A percentile compares a stretch with the other conserved stretches of the same genome.
phyloP scores from a whole-genome alignment of 345 rosid species.

The Eucalyptus polyanthemos region DNA sequence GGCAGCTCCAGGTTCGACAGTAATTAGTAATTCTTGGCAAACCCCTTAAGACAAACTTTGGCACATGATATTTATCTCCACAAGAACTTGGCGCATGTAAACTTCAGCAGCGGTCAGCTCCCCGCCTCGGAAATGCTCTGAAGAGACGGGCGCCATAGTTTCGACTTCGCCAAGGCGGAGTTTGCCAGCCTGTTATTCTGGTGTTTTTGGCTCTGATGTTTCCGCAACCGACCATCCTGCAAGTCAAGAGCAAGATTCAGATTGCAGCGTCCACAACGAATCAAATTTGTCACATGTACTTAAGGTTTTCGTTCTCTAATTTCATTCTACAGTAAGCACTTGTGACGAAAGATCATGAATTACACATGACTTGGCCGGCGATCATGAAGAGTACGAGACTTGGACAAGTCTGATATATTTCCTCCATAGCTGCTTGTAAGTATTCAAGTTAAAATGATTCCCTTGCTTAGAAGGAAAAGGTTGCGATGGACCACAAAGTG shows the following conservation, averaged over 20 bases:
- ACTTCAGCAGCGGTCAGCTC: conserved; percentile 13
- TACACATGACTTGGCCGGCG: not conserved
- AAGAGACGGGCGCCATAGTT: conserved; percentile 79
- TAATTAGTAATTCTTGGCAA: not conserved
- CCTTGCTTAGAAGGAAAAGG: not conserved
- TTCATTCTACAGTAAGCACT: not conserved
- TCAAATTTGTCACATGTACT: not conserved
- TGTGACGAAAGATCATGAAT: not conserved
- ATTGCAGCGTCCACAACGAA: not conserved
- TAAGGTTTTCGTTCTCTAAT: conserved; percentile 3
- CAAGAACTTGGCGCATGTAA: not conserved
- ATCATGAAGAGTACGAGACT: not conserved
- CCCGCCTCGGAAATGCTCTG: conserved; percentile 79
- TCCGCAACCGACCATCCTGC: not conserved
- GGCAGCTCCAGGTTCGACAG: not conserved
- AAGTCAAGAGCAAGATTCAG: not conserved
- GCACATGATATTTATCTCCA: not conserved
- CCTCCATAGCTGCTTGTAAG: not conserved
- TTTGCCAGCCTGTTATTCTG: conserved; percentile 38
- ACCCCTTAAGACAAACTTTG: not conserved
- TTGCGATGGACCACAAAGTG: not conserved
- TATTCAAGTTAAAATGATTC: not conserved
- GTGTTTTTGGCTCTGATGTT: conserved; percentile 28
- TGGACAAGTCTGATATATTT: not conserved
- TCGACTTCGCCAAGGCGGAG: conserved; percentile 33